Base-by-base conservation (phyloP, 163 green algal species). In the Coccomyxa subellipsoidea region DNA sequence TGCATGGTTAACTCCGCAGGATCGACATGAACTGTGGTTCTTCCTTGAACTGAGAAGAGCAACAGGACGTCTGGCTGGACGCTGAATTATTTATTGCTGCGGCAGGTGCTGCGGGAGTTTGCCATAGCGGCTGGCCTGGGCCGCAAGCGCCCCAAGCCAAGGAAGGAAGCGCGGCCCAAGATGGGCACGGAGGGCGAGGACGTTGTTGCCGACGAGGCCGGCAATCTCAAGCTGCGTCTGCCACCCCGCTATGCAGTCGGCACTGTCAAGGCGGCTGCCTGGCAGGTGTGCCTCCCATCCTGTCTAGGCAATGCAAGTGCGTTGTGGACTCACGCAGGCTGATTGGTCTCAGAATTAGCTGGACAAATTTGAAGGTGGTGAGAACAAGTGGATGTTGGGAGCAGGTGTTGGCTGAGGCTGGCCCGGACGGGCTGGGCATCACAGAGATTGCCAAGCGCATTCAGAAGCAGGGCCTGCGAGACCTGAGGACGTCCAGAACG, bases 81-180 rank as follows among this genome's bases (percentile, higher is more conserved):
- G n/a, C n/a, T n/a, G n/a, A n/a, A n/a, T n/a, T n/a, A n/a, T 76
- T 15, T 76, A 12, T 7, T 76, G 3, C n/a, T 15, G n/a, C n/a
- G 69, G 9, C 93, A 98, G 86, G 89, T 99, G 37, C 84, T 98
- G 78, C 91, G 96, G 23, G 92, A 99, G 89, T 78, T 96, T 69
- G 90, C 88, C 4, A 83, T 97, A 8, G 82, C 89, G 5, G 80
- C 83, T n/a, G 88, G 89, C 25, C 80, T 90, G 66, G 89, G 89
- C 10, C 70, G 77, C 12, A 85, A 83, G 78, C 82, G 88, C 35
- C 86, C 88, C 7, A 80, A 83, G 39, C 78, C 81, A 27, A 36
- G 69, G 32, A 77, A 39, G 69, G 82, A 86, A 53, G 78, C 83
- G 37, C 69, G 78, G 79, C 73, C 87, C 38, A 92, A 90, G 84